A percentile compares a stretch with the other conserved stretches of the same genome.
Conservation (phyloP, 1,284 basidiomycete species). For the Trichosporon sp. region DNA sequence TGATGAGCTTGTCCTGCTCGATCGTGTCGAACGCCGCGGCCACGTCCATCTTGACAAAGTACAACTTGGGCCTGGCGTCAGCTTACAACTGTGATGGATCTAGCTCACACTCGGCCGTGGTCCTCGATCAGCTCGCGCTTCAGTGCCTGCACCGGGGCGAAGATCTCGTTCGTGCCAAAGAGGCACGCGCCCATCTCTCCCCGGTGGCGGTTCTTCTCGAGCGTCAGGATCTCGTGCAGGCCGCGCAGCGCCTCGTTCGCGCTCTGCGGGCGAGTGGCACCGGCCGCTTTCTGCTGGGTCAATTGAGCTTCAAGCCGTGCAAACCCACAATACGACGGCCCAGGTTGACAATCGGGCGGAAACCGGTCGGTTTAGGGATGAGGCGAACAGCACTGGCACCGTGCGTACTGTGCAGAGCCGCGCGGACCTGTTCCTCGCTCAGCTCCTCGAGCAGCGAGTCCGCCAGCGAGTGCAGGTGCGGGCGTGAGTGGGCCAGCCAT, state of each 20-base stretch:
- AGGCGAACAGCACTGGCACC: slow-evolving; percentile 65
- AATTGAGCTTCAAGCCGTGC: background rate
- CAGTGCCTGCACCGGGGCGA: slow-evolving; percentile 65
- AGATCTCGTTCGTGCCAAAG: slow-evolving; percentile 77
- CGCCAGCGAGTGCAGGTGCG: slow-evolving; percentile 68
- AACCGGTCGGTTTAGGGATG: slow-evolving; percentile 88
- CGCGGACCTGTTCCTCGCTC: slow-evolving; percentile 1
- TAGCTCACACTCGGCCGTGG: slow-evolving; percentile 58
- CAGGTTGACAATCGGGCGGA: slow-evolving; percentile 91
- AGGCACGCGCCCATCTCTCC: slow-evolving; percentile 70
- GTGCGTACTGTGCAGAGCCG: slow-evolving; percentile 22
- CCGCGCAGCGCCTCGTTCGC: slow-evolving; percentile 74
- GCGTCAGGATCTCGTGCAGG: slow-evolving; percentile 76
- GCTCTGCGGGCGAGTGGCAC: slow-evolving; percentile 6
- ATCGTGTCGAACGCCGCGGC: slow-evolving; percentile 96
- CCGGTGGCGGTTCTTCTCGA: slow-evolving; percentile 72
- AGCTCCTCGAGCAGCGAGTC: slow-evolving; percentile 39
- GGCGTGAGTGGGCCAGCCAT: slow-evolving; percentile 77
- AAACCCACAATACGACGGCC: slow-evolving; percentile 57
- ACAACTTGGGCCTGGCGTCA: slow-evolving; percentile 66
- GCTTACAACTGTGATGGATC: background rate
- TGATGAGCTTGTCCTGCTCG: slow-evolving; percentile 76
- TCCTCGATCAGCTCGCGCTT: slow-evolving; percentile 57
- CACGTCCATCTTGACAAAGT: slow-evolving; percentile 95
- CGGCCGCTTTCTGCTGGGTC: slow-evolving; percentile 16